These are phyloP conservation scores for Erythrobasidium yunnanense DNA, from an alignment of 768 basidiomycete species.

Conservation along the genomic window DNA sequence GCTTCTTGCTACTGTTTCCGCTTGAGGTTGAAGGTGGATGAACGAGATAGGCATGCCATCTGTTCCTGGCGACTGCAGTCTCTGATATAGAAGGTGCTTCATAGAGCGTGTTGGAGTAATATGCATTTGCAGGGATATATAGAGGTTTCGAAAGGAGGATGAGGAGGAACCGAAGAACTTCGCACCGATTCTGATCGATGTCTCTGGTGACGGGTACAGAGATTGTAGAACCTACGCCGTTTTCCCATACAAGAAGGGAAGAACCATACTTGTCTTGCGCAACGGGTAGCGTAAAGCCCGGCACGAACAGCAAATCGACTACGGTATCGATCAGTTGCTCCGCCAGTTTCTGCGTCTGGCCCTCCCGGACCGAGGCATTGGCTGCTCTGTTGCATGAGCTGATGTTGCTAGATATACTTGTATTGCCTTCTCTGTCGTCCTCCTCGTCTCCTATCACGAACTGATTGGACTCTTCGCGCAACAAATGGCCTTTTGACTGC, in stretches of 20 bases:
- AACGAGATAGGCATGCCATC: constrained; percentile 65
- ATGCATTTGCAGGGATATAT: constrained; percentile 59
- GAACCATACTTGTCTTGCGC: constrained; percentile 66
- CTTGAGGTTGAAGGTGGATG: constrained; percentile 50
- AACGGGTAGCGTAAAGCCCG: constrained; percentile 78
- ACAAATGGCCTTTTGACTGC: not conserved
- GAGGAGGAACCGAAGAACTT: constrained; percentile 78
- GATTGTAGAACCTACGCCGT: constrained; percentile 77
- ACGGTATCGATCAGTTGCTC: constrained; percentile 47
- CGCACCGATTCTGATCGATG: constrained; percentile 69
- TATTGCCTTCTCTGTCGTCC: constrained; percentile 44
- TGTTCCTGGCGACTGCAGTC: constrained; percentile 41
- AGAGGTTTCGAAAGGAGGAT: constrained; percentile 83
- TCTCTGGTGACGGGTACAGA: constrained; percentile 55
- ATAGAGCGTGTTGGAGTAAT: constrained; percentile 40
- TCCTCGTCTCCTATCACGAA: constrained; percentile 87
- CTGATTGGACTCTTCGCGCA: constrained; percentile 43
- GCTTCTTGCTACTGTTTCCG: constrained; percentile 16
- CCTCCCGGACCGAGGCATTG: not conserved
- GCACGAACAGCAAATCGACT: constrained; percentile 83
- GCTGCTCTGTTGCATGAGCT: not conserved
- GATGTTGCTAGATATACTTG: not conserved
- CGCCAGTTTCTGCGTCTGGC: constrained; percentile 33
- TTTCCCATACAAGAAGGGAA: constrained; percentile 91
- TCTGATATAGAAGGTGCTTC: constrained; percentile 19